These are phyloP conservation scores for Furcasterigmium sp. DNA, from an alignment of 2,329 filamentous ascomycete species.

Conservation along the genomic window DNA sequence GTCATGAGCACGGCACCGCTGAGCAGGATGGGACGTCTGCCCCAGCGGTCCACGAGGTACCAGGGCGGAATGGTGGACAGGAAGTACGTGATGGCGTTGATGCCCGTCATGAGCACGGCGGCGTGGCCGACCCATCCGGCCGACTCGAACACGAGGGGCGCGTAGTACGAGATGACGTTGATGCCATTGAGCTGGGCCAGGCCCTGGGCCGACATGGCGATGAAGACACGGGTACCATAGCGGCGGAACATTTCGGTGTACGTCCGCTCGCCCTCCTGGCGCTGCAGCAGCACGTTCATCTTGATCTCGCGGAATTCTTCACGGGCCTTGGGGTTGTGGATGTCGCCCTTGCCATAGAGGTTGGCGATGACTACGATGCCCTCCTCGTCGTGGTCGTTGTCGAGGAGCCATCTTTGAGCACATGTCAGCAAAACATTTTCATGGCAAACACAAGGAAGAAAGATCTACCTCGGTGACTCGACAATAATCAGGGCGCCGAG, in stretches of 20 bases:
- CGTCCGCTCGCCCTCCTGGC: constrained; percentile 89
- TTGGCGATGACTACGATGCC: constrained; percentile 98
- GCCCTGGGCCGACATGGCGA: constrained; percentile 96
- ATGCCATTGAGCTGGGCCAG: constrained; percentile 97
- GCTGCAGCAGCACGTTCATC: constrained; percentile 89
- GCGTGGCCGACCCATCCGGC: constrained; percentile 91
- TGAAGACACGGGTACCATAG: constrained; percentile 89
- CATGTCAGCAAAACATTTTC: constrained; percentile 30
- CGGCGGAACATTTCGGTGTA: constrained; percentile 93
- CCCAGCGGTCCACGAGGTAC: constrained; percentile 94
- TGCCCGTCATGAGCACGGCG: constrained; percentile 93
- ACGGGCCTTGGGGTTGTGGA: constrained; percentile 85
- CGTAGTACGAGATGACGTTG: constrained; percentile 99
- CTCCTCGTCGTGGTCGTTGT: constrained; percentile 97
- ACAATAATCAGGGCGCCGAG: constrained; percentile 88
- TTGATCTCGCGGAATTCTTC: constrained; percentile 99
- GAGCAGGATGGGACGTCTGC: constrained; percentile 81
- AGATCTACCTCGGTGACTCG: constrained; percentile 72
- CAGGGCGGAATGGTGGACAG: constrained; percentile 91
- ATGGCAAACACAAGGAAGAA: constrained; percentile 2
- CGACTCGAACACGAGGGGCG: constrained; percentile 91
- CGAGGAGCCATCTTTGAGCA: constrained; percentile 67
- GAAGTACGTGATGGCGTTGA: constrained; percentile 87
- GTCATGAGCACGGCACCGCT: constrained; percentile 88
- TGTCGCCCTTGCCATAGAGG: constrained; percentile 90